A percentile compares a stretch with the other conserved stretches of the same genome.
Conservation (phyloP, 2,329 filamentous ascomycete species). For the Plenodomus biglobosus region DNA sequence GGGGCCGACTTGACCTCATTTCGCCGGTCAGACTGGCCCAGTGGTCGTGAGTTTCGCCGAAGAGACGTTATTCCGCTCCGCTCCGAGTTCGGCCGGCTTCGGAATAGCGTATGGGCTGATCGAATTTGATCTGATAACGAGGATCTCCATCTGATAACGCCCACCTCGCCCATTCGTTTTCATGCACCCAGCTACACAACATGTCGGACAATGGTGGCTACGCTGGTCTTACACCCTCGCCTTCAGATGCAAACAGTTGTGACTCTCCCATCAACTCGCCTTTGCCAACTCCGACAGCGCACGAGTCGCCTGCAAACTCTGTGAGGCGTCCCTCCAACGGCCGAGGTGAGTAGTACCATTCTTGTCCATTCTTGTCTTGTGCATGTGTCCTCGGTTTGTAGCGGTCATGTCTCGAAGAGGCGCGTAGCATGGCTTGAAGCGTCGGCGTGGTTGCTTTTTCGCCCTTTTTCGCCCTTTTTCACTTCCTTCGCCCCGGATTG, state of each 20-base stretch:
- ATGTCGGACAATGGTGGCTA: constrained; percentile 23
- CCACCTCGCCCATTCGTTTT: constrained; percentile 9
- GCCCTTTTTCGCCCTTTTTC: no score
- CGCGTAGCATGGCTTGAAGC: not conserved
- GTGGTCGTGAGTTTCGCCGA: no score
- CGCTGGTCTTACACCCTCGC: constrained; percentile 14
- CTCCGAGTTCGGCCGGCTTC: constrained; percentile 22
- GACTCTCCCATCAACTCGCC: constrained; percentile 18
- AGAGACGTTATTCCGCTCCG: constrained; percentile 6
- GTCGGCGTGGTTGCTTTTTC: not conserved
- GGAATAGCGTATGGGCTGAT: constrained; percentile 10
- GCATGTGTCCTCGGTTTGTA: constrained; percentile 4
- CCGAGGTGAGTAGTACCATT: constrained; percentile 20
- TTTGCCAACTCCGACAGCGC: not conserved
- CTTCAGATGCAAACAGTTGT: constrained; percentile 10
- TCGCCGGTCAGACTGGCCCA: no score
- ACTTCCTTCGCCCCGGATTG: not conserved
- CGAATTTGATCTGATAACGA: constrained; percentile 33
- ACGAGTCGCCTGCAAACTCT: constrained; percentile 14
- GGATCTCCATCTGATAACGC: constrained; percentile 22
- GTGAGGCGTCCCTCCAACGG: constrained; percentile 15
- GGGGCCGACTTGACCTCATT: no score
- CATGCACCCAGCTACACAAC: constrained; percentile 9
- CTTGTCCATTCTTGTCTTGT: constrained; percentile 7
- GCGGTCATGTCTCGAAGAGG: constrained; percentile 2